Conservation (phyloP, 768 basidiomycete species). For the Boletus coccyginus region DNA sequence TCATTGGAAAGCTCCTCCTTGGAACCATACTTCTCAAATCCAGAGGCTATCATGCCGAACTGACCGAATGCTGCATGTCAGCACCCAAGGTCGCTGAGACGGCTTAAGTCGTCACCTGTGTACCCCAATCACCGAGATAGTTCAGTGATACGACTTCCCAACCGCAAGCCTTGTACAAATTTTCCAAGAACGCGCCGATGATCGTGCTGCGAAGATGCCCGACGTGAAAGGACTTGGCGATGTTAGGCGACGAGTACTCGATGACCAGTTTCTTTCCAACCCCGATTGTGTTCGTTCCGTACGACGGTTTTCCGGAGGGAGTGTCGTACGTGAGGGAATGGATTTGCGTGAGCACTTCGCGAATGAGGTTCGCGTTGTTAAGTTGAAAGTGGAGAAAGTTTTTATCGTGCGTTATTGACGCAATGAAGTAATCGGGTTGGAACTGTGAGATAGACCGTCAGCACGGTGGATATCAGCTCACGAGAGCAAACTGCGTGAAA, state of each 20-base stretch:
- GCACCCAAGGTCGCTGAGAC: not conserved
- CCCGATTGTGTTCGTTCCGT: slow-evolving; percentile 78
- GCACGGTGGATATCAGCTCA: not conserved
- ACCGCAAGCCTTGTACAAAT: slow-evolving; percentile 88
- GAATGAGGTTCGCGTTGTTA: slow-evolving; percentile 60
- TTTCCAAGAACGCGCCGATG: slow-evolving; percentile 91
- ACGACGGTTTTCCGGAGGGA: slow-evolving; percentile 60
- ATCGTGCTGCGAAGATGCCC: slow-evolving; percentile 98
- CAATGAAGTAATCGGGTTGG: slow-evolving; percentile 76
- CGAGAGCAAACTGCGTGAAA: not conserved
- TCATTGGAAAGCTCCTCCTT: slow-evolving; percentile 80
- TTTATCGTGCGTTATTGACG: slow-evolving; percentile 65
- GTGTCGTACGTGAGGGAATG: slow-evolving; percentile 66
- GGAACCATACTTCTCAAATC: slow-evolving; percentile 90
- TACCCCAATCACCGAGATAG: slow-evolving; percentile 98
- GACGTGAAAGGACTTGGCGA: slow-evolving; percentile 97
- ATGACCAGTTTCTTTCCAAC: slow-evolving; percentile 81
- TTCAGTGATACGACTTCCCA: slow-evolving; percentile 93
- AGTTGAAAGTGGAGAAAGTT: slow-evolving; percentile 83
- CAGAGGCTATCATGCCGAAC: slow-evolving; percentile 87
- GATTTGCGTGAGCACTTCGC: slow-evolving; percentile 68
- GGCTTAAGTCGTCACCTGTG: slow-evolving; percentile 59
- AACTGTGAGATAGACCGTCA: slow-evolving; percentile 51
- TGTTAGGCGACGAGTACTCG: slow-evolving; percentile 96
- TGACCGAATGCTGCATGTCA: slow-evolving; percentile 24